Percentiles rank a stretch among this genome's conserved stretches.
phyloP scores from a whole-genome alignment of 176 grass and related monocot species.

The Elymus sibiricus region DNA sequence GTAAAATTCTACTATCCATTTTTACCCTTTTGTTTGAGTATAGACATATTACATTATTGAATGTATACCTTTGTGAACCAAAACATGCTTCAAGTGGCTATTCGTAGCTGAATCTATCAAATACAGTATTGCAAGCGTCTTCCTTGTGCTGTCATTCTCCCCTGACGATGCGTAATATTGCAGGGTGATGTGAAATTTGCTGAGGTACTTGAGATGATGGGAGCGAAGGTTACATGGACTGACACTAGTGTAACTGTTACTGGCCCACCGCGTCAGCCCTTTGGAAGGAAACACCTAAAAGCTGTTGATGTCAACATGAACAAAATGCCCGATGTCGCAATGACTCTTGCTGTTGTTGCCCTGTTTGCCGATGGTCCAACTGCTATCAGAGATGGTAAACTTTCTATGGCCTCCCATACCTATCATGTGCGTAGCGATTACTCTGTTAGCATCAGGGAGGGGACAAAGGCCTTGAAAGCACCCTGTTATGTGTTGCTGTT shows the following conservation, averaged over 20 bases:
- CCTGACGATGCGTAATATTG: not conserved
- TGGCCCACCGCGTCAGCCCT: conserved; percentile 69
- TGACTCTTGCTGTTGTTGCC: conserved; percentile 95
- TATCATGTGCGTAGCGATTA: not conserved
- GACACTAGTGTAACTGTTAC: conserved; percentile 88
- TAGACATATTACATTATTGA: not conserved
- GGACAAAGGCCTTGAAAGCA: not conserved
- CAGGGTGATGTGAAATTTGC: conserved; percentile 99
- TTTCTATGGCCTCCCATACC: not conserved
- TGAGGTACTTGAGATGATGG: conserved; percentile 97
- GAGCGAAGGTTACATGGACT: conserved; percentile 91
- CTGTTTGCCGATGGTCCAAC: conserved; percentile 95
- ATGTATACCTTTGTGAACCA: not conserved
- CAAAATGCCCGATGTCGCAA: conserved; percentile 99
- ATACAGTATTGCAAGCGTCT: not conserved
- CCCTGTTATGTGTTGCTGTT: not conserved
- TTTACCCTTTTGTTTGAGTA: not conserved
- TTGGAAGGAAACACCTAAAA: conserved; percentile 69
- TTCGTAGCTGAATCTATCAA: not conserved
- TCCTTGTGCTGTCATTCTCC: not conserved
- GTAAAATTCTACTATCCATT: conserved; percentile 11
- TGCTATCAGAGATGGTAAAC: conserved; percentile 92
- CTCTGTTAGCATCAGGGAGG: not conserved
- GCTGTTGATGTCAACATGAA: conserved; percentile 98
- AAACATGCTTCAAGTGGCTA: not conserved